Base-by-base conservation (phyloP, 2,329 filamentous ascomycete genomes). In the Dactylonectria macrodidyma region DNA sequence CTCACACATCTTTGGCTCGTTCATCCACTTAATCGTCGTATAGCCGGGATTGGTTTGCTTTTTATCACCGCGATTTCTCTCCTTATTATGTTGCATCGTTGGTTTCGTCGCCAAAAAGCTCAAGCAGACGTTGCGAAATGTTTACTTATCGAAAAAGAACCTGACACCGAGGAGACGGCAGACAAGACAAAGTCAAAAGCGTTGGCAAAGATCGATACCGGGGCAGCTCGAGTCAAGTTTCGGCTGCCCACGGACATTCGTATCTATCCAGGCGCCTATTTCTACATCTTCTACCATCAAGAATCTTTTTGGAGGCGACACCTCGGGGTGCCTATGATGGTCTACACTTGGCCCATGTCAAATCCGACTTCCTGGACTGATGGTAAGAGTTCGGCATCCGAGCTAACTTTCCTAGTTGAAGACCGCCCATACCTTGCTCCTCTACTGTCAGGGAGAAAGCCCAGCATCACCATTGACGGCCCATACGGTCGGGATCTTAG, bases 381-480 rank as follows among this genome's bases (percentile, higher is more conserved):
- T 47, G 16, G 44, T 47, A 47, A 22, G 44, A 47, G 44, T 19
- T 47, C 16, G 22, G 44, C 22, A 47, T 47, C 44, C 16, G 16
- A 47, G 44, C 44, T 47, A 47, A 47, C 44, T 47, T 47, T 47
- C 9, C 16, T 47, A 47, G 44, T 47, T 47, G 16, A 47, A 47
- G 44, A 47, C 44, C 16, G 16, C 16, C 44, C 16, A 47, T 47
- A 5, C 22, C 44, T 47, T 47, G 16, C 44, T 47, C 44, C 16
- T 47, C 44, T 47, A 47, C 44, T 47, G 16, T 47, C 44, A 19
- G 16, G 16, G 22, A 19, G 44, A 47, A 19, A 19, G 5, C 3
- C 16, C 16, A 47, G 44, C 9, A 47, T 47, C 16, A 47, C 16
- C 3, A 47, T 47, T 47, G 16, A 47, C 16, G 16, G 44, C 44